Percentiles rank a stretch among this genome's conserved stretches.
These are phyloP conservation scores for Saccharomyces paradoxus DNA, from an alignment of 805 yeast genomes.

Conservation along the genomic window DNA sequence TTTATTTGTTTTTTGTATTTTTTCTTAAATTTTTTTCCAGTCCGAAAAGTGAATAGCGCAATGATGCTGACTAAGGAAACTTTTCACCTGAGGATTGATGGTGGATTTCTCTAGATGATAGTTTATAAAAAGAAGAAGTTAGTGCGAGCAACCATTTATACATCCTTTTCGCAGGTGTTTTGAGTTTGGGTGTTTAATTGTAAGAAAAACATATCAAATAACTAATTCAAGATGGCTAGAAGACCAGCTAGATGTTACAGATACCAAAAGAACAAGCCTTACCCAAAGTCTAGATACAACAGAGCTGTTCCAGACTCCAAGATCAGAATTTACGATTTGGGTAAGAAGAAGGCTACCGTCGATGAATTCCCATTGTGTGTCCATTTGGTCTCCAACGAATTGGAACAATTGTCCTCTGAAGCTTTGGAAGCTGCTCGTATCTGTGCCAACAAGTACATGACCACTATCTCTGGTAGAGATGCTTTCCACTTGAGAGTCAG, in stretches of 20 bases:
- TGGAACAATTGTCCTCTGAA: constrained; percentile 98
- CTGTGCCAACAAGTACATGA: constrained; percentile 98
- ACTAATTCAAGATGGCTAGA: constrained; percentile 84
- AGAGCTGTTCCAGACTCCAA: constrained; percentile 99
- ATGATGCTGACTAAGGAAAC: neutral
- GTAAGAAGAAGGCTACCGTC: constrained; percentile 99
- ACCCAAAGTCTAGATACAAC: constrained; percentile 99
- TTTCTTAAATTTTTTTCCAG: neutral
- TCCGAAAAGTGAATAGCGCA: neutral
- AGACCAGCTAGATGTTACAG: constrained; percentile 99
- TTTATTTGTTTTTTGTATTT: neutral
- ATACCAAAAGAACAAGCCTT: constrained; percentile 99
- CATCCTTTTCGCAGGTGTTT: neutral
- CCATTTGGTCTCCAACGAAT: constrained; percentile 98
- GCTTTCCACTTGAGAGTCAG: constrained; percentile 99
- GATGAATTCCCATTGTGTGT: constrained; percentile 99
- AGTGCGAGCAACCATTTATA: neutral
- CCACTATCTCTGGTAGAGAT: constrained; percentile 97
- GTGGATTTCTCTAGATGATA: neutral
- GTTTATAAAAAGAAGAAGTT: neutral
- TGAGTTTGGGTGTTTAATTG: neutral
- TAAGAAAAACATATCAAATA: constrained; percentile 2
- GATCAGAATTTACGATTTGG: constrained; percentile 98
- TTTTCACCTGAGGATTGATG: neutral
- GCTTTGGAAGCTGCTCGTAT: constrained; percentile 99